Evolutionary conservation across 2,329 filamentous ascomycete species (phyloP), one percentile per base, ranked within the genome.

Genomic region (Tolypocladium cylindrosporum): DNA sequence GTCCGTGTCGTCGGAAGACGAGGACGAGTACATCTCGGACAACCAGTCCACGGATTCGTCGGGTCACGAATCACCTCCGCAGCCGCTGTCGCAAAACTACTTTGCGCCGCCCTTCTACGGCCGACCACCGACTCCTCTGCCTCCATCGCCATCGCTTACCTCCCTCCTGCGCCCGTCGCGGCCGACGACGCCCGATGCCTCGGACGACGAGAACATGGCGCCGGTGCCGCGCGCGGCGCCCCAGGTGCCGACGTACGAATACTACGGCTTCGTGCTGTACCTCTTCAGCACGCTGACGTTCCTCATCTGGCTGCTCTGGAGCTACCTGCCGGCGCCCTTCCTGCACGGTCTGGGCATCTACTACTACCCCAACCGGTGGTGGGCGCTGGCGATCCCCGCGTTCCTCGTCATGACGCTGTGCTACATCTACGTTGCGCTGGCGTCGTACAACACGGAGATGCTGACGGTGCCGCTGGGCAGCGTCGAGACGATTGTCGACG

Each of bases 311-410:
- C 75, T 87, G 16, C 77, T 87, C 13, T 97, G 92, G 94, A 89
- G 89, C 16, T 97, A 94, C 74, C 85, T 97, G 7, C 94, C 94
- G 0, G 90, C 89, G 31, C 91, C 92, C 0, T 91, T 97, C 71
- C 81, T 99, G 50, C 91, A 96, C 71, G 90, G 90, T 59, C 82
- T 99, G 58, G 93, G 94, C 24, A 96, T 99, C 59, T 87, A 91
- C 75, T 97, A 97, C 79, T 99, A 97, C 67, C 94, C 94, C 1
- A 91, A 97, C 72, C 85, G 94, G 54, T 99, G 94, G 94, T 99
- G 94, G 94, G 90, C 90, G 54, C 82, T 99, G 24, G 94, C 94
- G 1, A 85, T 97, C 16, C 94, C 94, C 0, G 87, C 89, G 7
- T 97, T 91, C 78, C 78, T 97, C 39, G 92, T 97, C 57, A 92